Evolutionary conservation across 2,329 filamentous ascomycete species (phyloP).

Genomic region (Botrytis tulipae): DNA sequence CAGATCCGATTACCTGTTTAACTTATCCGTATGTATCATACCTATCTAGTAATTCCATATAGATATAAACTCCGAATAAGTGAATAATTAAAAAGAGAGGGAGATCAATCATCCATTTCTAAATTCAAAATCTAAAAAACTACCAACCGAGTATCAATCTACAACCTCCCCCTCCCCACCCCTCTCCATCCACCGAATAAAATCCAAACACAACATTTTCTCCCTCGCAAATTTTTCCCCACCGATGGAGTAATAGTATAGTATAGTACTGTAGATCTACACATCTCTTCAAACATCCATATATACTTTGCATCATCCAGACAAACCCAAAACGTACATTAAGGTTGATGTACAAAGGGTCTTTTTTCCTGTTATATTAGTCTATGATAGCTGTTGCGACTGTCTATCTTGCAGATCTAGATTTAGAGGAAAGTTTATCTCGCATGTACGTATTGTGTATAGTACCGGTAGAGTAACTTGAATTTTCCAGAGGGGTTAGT

Average conservation of each 20-base stretch:
- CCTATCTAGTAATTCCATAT: too few species aligned
- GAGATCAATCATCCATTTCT: too few species aligned
- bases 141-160: too few species aligned
- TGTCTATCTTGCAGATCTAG: not conserved
- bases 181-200: not conserved
- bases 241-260: too few species aligned
- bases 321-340: not conserved
- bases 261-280: not conserved
- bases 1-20: not conserved
- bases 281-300: not conserved
- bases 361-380: not conserved
- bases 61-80: too few species aligned
- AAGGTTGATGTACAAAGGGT: not conserved
- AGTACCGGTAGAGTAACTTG: too few species aligned
- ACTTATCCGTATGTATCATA: not conserved
- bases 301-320: not conserved
- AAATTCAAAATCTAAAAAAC: too few species aligned
- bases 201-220: not conserved
- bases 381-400: not conserved
- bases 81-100: too few species aligned
- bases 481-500: too few species aligned
- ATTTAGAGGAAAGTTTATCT: not conserved
- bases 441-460: too few species aligned
- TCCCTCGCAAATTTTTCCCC: not conserved
- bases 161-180: not conserved